These are phyloP conservation scores for Hypholoma sublateritium DNA, from an alignment of 768 basidiomycete genomes.

Conservation along the genomic window DNA sequence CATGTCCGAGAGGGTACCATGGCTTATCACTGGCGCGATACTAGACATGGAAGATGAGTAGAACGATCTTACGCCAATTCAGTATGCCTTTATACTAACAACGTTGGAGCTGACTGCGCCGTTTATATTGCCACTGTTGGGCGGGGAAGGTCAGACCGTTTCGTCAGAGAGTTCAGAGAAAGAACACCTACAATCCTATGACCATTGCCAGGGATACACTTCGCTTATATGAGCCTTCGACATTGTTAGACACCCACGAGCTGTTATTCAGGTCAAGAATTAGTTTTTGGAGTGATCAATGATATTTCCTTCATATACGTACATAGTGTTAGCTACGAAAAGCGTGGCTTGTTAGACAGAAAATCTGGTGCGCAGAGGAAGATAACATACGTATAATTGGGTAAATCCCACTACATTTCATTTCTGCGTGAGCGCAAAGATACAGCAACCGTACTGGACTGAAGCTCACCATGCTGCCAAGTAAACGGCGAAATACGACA, in stretches of 20 bases:
- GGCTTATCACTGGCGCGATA: constrained; percentile 68
- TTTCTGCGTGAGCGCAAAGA: not conserved
- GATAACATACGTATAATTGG: constrained; percentile 54
- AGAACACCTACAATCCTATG: constrained; percentile 51
- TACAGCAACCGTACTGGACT: not conserved
- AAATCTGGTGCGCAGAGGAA: not conserved
- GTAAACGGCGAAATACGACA: constrained; percentile 74
- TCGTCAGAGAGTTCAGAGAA: not conserved
- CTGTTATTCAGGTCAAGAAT: constrained; percentile 21
- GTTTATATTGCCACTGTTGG: constrained; percentile 63
- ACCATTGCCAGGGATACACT: constrained; percentile 71
- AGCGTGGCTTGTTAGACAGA: not conserved
- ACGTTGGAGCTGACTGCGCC: constrained; percentile 79
- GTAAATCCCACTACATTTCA: constrained; percentile 62
- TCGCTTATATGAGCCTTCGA: constrained; percentile 77
- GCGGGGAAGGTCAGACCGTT: not conserved
- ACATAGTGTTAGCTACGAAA: constrained; percentile 60
- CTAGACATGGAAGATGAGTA: constrained; percentile 23
- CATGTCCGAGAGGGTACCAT: constrained; percentile 54
- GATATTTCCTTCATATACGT: constrained; percentile 13
- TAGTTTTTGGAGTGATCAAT: not conserved
- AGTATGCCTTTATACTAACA: constrained; percentile 35
- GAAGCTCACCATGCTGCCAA: constrained; percentile 60
- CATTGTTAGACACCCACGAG: constrained; percentile 66
- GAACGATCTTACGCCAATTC: no score